These are phyloP conservation scores for Entomortierella beljakovae DNA, from an alignment of 192 early-diverging fungal genomes.

Conservation along the genomic window DNA sequence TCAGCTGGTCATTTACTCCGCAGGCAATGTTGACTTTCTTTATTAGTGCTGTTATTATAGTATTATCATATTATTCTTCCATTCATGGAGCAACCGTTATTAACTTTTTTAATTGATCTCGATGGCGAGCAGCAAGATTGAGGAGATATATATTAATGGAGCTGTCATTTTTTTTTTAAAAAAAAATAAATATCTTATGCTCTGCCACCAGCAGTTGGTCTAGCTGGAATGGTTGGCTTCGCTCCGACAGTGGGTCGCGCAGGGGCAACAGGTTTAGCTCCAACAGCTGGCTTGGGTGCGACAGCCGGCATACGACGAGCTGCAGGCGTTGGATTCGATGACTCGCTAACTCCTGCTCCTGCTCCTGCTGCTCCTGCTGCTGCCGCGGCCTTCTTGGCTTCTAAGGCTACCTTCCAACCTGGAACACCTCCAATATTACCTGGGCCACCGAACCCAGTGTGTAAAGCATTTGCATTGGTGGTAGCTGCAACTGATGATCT, in stretches of 20 bases:
- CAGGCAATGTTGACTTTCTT: too few relatives aligned
- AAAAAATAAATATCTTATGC: conserved; percentile 19
- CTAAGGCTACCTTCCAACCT: conserved; percentile 67
- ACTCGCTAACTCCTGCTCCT: conserved; percentile 11
- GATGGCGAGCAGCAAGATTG: too few relatives aligned
- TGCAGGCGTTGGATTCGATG: conserved; percentile 42
- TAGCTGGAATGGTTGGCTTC: conserved; percentile 42
- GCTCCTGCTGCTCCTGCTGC: conserved; percentile 42
- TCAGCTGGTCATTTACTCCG: too few relatives aligned
- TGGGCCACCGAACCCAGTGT: conserved; percentile 44
- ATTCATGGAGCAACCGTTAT: too few relatives aligned
- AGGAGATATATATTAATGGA: too few relatives aligned
- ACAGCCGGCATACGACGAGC: conserved; percentile 41
- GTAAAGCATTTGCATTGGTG: conserved; percentile 34
- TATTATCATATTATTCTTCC: too few relatives aligned
- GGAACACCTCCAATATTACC: conserved; percentile 58
- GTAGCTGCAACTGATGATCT: conserved; percentile 28
- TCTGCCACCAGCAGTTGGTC: conserved; percentile 44
- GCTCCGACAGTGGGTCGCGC: conserved; percentile 40
- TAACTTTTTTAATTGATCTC: too few relatives aligned
- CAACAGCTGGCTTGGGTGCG: conserved; percentile 36
- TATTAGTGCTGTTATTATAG: too few relatives aligned
- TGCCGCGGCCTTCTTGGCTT: conserved; percentile 65
- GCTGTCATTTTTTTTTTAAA: not conserved
- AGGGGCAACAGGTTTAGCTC: conserved; percentile 37